Evolutionary conservation across 1,284 basidiomycete species (phyloP), one percentile per base, ranked within the genome.

Genomic region (Coniferiporia sulphurascens): DNA sequence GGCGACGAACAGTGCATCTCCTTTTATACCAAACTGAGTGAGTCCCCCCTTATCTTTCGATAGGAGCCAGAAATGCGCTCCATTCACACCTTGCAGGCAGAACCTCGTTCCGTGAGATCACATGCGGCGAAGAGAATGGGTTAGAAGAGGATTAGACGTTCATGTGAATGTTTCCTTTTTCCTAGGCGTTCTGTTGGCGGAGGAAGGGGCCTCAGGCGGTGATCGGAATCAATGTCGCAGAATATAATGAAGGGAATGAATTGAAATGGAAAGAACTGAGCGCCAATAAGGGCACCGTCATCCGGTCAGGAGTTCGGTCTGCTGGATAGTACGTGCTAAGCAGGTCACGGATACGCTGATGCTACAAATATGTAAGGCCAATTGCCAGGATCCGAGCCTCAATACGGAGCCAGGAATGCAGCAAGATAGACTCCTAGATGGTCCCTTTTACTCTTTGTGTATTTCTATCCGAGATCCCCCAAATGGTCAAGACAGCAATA

Each of bases 41-140:
- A 17, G 41, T 27, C 7, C 32, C 51, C 19, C 35, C 58, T 59
- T 59, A 59, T 59, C 58, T 45, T 36, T 41, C 35, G 32, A 50
- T 49, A 17, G 34, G 34, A 44, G 45, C 35, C 34, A 51, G 44
- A 49, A 19, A 9, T 44, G 41, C 43, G 27, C 38, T 2, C 7
- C n/a, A 19, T 44, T 46, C 53, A 13, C 43, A 43, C 9, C 6
- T 22, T 4, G n/a, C 35, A 34, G 35, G 17, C 15, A 54, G 15
- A 45, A 45, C 27, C 19, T 34, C 52, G 52, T 35, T 49, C 36
- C 58, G 58, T 59, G 52, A 34, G 52, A 55, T 59, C 58, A 59
- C 58, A 59, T 59, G 58, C 27, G 48, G 48, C 15, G 49, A 43
- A 44, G 34, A 34, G 32, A 57, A 43, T 46, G 49, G 41, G 38